A percentile compares a stretch with the other conserved stretches of the same genome.
Evolutionary conservation across 2,329 filamentous ascomycete genomes (phyloP).

Genomic region (Apiospora aurea): DNA sequence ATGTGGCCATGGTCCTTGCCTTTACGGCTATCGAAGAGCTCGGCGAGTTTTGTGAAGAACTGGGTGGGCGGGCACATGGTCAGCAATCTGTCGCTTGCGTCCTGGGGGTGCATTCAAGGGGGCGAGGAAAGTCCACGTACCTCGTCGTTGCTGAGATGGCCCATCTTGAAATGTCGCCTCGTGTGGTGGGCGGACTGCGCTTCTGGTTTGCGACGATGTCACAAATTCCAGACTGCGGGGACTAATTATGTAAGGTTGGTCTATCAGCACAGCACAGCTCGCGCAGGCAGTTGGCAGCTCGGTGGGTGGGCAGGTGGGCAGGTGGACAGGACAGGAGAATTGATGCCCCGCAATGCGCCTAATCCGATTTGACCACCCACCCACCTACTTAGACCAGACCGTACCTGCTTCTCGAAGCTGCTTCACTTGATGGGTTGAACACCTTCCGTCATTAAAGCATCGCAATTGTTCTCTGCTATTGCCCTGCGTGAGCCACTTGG

Average conservation of each 20-base stretch:
- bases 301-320: background rate
- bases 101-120: background rate
- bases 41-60: conserved; percentile 76
- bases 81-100: background rate
- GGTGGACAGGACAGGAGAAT: conserved; percentile 11
- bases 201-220: background rate
- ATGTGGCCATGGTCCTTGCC: conserved; percentile 76
- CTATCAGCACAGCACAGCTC: background rate
- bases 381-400: no score
- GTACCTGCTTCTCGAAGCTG: background rate
- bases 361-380: background rate
- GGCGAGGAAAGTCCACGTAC: conserved; percentile 44
- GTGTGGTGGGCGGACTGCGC: background rate
- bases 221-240: conserved; percentile 15
- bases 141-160: conserved; percentile 67
- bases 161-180: conserved; percentile 41
- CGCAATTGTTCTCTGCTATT: no score
- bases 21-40: conserved; percentile 72
- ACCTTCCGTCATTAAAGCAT: no score
- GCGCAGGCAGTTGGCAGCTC: no score
- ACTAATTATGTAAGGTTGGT: background rate
- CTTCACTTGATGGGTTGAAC: no score
- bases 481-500: no score
- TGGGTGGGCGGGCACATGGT: conserved; percentile 51
- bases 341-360: conserved; percentile 5